Base-by-base conservation (phyloP, 495 filamentous ascomycete species). In the Podospora pseudoanserina region DNA sequence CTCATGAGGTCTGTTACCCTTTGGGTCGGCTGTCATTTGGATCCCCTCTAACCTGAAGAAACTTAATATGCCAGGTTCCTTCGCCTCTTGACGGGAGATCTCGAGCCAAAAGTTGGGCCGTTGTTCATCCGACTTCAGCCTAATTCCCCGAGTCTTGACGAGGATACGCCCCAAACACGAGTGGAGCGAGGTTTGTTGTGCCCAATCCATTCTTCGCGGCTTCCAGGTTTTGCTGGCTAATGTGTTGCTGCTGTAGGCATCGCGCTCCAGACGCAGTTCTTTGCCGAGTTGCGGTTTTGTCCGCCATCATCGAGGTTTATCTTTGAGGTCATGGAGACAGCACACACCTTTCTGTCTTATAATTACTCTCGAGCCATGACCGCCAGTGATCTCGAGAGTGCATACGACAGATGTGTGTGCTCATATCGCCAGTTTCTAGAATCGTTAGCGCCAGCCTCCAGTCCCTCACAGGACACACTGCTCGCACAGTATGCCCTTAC, bases 81-180 rank as follows among this genome's bases (percentile, higher is more conserved):
- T 6, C 44, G 71, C 6, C 71, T 76, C 23, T 60, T 75, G n/a
- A 71, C 73, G 1, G 71, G 75, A 6, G 68, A 70, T 59, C 70
- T 76, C 4, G 75, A 76, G 23, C 70, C 70, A 4, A 76, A 71
- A 3, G 61, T 65, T 0, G 71, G 73, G 2, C 75, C 75, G 0
- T n/a, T 76, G 28, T 75, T 76, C 44, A 75, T 75, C 67, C 68
- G 73, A 16, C 64, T 76, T 1, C 56, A 71, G n/a, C 63, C 65
- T 9, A 61, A 70, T 9, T 55, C 67, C 7, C 62, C 39, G 11
- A 68, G 69, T 20, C 20, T 63, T 28, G 71, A 65, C 5, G 71
- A 76, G 16, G 75, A 76, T n/a, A 57, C 60, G 5, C 73, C 75
- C 6, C 34, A 71, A 49, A 67, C 60, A 11, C 71, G 73, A 2